These are phyloP conservation scores for Huntiella savannae DNA, from an alignment of 2,329 filamentous ascomycete species.

Conservation along the genomic window DNA sequence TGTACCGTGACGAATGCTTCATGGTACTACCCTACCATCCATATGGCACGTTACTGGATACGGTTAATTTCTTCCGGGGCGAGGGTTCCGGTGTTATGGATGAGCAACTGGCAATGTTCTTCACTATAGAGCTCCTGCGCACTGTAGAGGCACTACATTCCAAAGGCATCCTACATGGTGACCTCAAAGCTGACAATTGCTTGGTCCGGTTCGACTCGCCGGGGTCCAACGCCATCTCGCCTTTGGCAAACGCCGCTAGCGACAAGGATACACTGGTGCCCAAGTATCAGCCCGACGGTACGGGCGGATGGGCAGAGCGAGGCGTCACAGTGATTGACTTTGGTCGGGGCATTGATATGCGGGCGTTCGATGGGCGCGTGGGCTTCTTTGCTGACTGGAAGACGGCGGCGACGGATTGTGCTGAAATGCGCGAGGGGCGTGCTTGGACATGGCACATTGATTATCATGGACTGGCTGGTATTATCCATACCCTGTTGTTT, in stretches of 20 bases:
- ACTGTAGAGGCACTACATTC: constrained; percentile 74
- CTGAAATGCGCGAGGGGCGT: constrained; percentile 82
- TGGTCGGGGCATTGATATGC: constrained; percentile 86
- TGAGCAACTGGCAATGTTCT: constrained; percentile 85
- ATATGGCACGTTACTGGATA: constrained; percentile 84
- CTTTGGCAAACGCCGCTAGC: not conserved
- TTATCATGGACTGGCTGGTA: constrained; percentile 80
- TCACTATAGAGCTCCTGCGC: constrained; percentile 75
- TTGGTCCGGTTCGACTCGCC: constrained; percentile 57
- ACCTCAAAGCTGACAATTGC: constrained; percentile 91
- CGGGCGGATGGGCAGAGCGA: constrained; percentile 58
- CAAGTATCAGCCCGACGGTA: constrained; percentile 55
- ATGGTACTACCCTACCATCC: constrained; percentile 72
- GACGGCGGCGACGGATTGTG: constrained; percentile 68
- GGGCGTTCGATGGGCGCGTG: constrained; percentile 47
- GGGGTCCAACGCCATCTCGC: constrained; percentile 17
- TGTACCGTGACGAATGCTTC: constrained; percentile 80
- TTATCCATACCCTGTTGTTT: constrained; percentile 75
- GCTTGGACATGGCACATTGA: constrained; percentile 98
- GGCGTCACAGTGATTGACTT: constrained; percentile 87
- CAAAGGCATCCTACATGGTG: constrained; percentile 68
- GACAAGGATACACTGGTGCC: constrained; percentile 25
- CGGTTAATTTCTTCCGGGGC: constrained; percentile 68
- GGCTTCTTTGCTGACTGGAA: constrained; percentile 95
- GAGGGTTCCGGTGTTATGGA: constrained; percentile 65